A percentile compares a stretch with the other conserved stretches of the same genome.
phyloP scores from a whole-genome alignment of 768 basidiomycete species.

The Macrocybe gigantea region DNA sequence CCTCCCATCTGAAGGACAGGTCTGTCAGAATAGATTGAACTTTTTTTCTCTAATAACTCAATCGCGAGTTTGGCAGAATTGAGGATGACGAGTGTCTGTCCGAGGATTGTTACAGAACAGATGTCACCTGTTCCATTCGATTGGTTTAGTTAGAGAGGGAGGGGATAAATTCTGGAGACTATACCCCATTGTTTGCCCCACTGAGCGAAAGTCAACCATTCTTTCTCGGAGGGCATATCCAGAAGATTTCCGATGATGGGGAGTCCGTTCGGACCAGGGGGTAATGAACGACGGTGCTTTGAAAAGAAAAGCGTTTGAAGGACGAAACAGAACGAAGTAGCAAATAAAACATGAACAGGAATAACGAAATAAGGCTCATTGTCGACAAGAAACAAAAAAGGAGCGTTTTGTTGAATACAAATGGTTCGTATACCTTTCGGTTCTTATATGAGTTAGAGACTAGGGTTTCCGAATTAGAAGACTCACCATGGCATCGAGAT shows the following conservation, averaged over 20 bases:
- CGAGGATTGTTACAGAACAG: constrained; percentile 52
- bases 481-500: too few species aligned
- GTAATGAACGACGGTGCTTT: constrained; percentile 24
- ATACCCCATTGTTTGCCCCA: constrained; percentile 50
- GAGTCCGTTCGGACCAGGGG: constrained; percentile 47
- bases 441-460: too few species aligned
- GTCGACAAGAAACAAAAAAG: constrained; percentile 16
- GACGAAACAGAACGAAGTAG: constrained; percentile 27
- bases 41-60: constrained; percentile 64
- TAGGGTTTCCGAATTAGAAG: too few species aligned
- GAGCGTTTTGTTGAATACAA: constrained; percentile 8
- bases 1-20: constrained; percentile 50
- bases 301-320: constrained; percentile 20
- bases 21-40: constrained; percentile 63
- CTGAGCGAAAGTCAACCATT: constrained; percentile 46
- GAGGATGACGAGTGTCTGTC: constrained; percentile 52
- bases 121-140: constrained; percentile 42
- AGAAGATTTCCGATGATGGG: constrained; percentile 50
- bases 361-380: constrained; percentile 20
- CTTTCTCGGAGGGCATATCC: constrained; percentile 43
- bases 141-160: constrained; percentile 2
- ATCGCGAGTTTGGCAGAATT: constrained; percentile 44
- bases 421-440: too few species aligned
- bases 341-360: constrained; percentile 25
- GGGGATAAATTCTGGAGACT: constrained; percentile 4